phyloP scores from a whole-genome alignment of 768 basidiomycete genomes.

The Auricularia sp. region DNA sequence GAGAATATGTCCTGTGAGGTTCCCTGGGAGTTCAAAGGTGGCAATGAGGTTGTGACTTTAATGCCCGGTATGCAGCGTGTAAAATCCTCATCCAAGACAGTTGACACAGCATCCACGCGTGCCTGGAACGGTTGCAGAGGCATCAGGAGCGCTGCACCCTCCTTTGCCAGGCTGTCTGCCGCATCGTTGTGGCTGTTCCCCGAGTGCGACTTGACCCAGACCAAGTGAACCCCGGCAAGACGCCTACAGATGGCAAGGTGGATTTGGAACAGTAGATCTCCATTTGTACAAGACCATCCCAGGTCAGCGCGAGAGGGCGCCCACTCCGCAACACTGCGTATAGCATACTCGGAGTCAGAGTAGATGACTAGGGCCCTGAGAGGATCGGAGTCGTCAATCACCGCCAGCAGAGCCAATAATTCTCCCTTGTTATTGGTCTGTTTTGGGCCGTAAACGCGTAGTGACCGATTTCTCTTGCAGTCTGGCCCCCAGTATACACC shows the following conservation, averaged over 20 bases:
- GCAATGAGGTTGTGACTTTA: background rate
- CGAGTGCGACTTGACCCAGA: background rate
- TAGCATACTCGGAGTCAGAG: background rate
- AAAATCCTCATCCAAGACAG: background rate
- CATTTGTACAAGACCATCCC: background rate
- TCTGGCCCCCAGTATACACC: background rate
- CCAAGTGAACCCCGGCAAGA: background rate
- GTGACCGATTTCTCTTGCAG: background rate
- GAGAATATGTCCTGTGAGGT: background rate
- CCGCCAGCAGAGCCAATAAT: background rate
- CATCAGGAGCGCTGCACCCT: background rate
- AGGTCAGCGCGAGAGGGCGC: background rate
- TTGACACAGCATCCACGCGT: background rate
- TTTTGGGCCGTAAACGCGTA: background rate
- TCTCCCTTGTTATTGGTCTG: background rate
- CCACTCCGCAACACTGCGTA: background rate
- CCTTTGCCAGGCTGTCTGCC: background rate
- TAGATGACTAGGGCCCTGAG: background rate
- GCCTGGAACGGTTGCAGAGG: background rate
- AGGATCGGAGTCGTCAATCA: background rate
- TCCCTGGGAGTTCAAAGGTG: background rate
- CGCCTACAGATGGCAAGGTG: background rate
- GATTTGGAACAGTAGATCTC: background rate
- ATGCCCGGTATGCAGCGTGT: background rate
- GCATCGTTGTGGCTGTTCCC: background rate